These are phyloP conservation scores for Exophiala sp. DNA, from an alignment of 2,329 filamentous ascomycete genomes.

Conservation along the genomic window DNA sequence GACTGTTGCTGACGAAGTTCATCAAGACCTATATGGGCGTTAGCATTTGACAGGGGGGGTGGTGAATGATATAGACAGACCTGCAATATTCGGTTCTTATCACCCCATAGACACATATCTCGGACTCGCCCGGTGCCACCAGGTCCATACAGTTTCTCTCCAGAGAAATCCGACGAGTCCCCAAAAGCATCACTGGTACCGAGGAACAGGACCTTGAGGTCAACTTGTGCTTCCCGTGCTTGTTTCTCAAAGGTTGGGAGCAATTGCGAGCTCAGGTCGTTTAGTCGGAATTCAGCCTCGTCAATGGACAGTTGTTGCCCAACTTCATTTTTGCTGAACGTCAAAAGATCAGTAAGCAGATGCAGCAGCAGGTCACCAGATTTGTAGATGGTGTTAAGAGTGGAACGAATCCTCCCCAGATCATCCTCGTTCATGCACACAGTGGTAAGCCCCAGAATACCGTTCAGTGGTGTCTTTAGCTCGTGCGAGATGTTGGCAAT, in stretches of 20 bases:
- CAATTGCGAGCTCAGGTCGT: conserved; percentile 80
- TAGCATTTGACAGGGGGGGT: no score
- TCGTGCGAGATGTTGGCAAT: conserved; percentile 90
- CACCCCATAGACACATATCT: conserved; percentile 88
- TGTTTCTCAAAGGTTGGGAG: conserved; percentile 87
- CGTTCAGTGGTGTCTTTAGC: conserved; percentile 90
- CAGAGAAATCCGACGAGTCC: conserved; percentile 27
- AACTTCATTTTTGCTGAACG: conserved; percentile 93
- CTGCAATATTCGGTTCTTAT: conserved; percentile 84
- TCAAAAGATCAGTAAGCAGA: conserved; percentile 81
- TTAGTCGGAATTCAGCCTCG: conserved; percentile 77
- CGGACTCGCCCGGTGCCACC: conserved; percentile 66
- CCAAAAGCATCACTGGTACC: conserved; percentile 43
- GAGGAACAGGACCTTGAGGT: conserved; percentile 70
- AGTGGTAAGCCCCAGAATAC: conserved; percentile 89
- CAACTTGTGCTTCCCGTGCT: conserved; percentile 72
- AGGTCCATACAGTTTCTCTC: conserved; percentile 58
- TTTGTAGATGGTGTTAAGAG: conserved; percentile 83
- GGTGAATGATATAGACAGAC: conserved; percentile 44
- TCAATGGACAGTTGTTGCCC: conserved; percentile 78
- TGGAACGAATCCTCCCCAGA: conserved; percentile 71
- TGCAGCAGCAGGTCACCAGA: conserved; percentile 81
- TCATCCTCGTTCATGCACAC: conserved; percentile 92
- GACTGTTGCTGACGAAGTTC: conserved; percentile 84
- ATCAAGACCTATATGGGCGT: conserved; percentile 53